These are phyloP conservation scores for Penicillium cosmopolitanum DNA, from an alignment of 495 filamentous ascomycete genomes.

Conservation along the genomic window DNA sequence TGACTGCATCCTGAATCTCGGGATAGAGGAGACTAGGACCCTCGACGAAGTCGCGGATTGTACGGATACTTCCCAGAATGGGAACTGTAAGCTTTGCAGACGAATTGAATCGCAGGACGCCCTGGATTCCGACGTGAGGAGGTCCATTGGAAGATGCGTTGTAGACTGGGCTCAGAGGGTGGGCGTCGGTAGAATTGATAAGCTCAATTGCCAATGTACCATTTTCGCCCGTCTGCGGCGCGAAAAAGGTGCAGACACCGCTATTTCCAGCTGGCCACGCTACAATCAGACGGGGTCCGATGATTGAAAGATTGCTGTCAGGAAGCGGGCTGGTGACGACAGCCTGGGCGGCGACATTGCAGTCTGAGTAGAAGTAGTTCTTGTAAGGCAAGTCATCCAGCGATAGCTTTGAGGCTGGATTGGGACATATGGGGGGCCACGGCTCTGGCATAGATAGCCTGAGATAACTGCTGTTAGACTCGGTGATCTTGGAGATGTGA, in stretches of 20 bases:
- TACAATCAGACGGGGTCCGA: constrained; percentile 58
- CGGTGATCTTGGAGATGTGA: not conserved
- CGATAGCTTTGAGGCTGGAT: constrained; percentile 24
- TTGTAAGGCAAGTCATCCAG: constrained; percentile 54
- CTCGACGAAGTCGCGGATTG: constrained; percentile 64
- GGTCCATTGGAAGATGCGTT: constrained; percentile 23
- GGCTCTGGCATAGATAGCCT: constrained; percentile 5
- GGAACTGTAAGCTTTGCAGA: constrained; percentile 56
- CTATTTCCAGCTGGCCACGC: constrained; percentile 71
- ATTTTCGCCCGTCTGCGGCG: constrained; percentile 54
- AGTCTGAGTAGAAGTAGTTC: constrained; percentile 68
- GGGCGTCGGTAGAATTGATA: constrained; percentile 44
- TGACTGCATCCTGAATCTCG: constrained; percentile 54
- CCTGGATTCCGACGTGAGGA: constrained; percentile 54
- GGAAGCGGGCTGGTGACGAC: constrained; percentile 59
- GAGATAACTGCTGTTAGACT: not conserved
- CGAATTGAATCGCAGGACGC: constrained; percentile 56
- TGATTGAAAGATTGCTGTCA: constrained; percentile 57
- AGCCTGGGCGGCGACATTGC: constrained; percentile 58
- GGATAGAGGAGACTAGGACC: constrained; percentile 55
- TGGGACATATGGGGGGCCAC: constrained; percentile 14
- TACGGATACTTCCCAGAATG: constrained; percentile 63
- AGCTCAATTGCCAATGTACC: constrained; percentile 57
- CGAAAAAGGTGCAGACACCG: constrained; percentile 58
- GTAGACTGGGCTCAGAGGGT: constrained; percentile 43